Evolutionary conservation across 2,329 filamentous ascomycete genomes (phyloP), one percentile per base, ranked within the genome.

Genomic region (Aspergillus intermedius): DNA sequence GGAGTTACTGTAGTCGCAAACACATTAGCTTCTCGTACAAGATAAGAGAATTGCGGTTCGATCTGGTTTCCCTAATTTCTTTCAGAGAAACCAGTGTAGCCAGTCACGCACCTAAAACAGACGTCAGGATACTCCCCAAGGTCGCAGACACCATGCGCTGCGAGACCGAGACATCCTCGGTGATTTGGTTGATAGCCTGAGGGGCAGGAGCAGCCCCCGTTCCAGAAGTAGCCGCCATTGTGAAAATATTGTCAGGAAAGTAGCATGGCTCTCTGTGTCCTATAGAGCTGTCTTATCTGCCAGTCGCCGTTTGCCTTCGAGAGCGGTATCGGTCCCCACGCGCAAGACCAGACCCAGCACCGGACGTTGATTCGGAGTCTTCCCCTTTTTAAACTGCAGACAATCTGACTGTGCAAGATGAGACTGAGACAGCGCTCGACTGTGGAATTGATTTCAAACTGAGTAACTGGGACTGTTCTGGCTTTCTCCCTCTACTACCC

Each of bases 71-170:
- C 10, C 25, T 30, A 30, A 12, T 30, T 3, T 30, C 37, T 30
- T 3, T 30, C 37, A 13, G 6, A 3, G 5, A 2, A 15, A 21
- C 19, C 17, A 9, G 15, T 12, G 5, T 5, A 30, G 4, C 10
- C 15, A 19, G 37, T 21, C 15, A 21, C 80, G 56, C 77, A 95
- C 91, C 88, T 39, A 97, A 79, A 22, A 97, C 70, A 17, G 90
- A 93, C 7, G 91, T 97, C 54, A 97, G 69, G 49, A 98, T 72
- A 70, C 91, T 97, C 51, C 93, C 93, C 47, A 86, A 86, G 56
- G 91, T 88, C 44, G 93, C 93, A 49, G 91, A 95, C 47, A 95
- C 69, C 93, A 98, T 98, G 75, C 91, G 93, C 74, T 97, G 91
- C 10, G 79, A 71, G 19, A 90, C 80, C 4, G 91, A 90, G 55